Evolutionary conservation across 805 yeast species (phyloP).

Genomic region (Lipomyces chichibuensis): DNA sequence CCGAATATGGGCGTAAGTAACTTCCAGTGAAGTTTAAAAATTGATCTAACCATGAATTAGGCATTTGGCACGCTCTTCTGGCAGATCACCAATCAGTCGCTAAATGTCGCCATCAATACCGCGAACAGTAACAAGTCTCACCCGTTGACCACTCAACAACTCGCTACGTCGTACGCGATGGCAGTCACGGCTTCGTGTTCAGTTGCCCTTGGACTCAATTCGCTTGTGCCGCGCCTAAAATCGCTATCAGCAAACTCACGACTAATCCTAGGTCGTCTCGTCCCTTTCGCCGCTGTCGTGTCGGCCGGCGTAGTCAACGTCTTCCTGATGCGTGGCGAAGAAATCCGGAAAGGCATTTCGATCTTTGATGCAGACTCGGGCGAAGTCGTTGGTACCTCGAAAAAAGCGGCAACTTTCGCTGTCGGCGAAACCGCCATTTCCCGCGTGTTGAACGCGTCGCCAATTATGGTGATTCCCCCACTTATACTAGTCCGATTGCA

Average conservation of each 20-base stretch:
- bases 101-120: slow-evolving; percentile 94
- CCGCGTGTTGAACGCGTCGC: slow-evolving; percentile 94
- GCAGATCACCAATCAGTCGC: slow-evolving; percentile 97
- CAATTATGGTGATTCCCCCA: slow-evolving; percentile 97
- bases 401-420: slow-evolving; percentile 85
- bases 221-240: slow-evolving; percentile 84
- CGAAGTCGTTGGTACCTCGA: slow-evolving; percentile 63
- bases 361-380: slow-evolving; percentile 47
- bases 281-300: slow-evolving; percentile 98
- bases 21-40: neutral
- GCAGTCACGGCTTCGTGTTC: slow-evolving; percentile 95
- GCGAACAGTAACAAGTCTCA: slow-evolving; percentile 96
- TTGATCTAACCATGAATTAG: slow-evolving; percentile 10
- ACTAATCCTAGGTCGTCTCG: slow-evolving; percentile 77
- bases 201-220: slow-evolving; percentile 90
- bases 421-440: slow-evolving; percentile 97
- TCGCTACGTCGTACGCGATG: slow-evolving; percentile 74
- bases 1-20: slow-evolving; percentile 71
- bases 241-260: slow-evolving; percentile 69
- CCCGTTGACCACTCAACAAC: slow-evolving; percentile 78
- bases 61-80: slow-evolving; percentile 90
- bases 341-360: slow-evolving; percentile 62
- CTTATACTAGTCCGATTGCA: slow-evolving; percentile 78
- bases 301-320: slow-evolving; percentile 96
- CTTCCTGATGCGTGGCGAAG: slow-evolving; percentile 95